These are phyloP conservation scores for Tilletia horrida DNA, from an alignment of 1,284 basidiomycete genomes.

Conservation along the genomic window DNA sequence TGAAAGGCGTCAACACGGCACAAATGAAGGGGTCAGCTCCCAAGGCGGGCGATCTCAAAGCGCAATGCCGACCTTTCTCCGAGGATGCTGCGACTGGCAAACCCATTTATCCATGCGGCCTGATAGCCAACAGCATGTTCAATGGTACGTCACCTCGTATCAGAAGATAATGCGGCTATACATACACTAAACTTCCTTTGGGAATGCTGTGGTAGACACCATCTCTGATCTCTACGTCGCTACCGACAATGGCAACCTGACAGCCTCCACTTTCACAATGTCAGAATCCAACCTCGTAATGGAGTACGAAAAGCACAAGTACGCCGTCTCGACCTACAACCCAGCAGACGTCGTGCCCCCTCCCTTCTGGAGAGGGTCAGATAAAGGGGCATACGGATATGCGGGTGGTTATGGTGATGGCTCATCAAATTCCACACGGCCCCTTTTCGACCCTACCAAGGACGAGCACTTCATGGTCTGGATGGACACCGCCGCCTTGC, in stretches of 20 bases:
- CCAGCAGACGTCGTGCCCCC: slow-evolving; percentile 74
- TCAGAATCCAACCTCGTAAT: slow-evolving; percentile 82
- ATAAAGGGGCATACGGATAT: slow-evolving; percentile 19
- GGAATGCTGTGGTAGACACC: too few relatives aligned
- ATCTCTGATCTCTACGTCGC: slow-evolving; percentile 65
- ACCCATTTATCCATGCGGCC: slow-evolving; percentile 78
- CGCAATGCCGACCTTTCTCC: slow-evolving; percentile 84
- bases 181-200: too few relatives aligned
- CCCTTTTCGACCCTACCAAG: slow-evolving; percentile 62
- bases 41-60: slow-evolving; percentile 55
- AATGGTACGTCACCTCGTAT: slow-evolving; percentile 65
- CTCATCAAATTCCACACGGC: neutral
- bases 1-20: slow-evolving; percentile 79
- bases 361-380: slow-evolving; percentile 69
- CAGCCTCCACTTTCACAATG: slow-evolving; percentile 66
- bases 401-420: neutral
- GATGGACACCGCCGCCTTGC: slow-evolving; percentile 97
- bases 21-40: slow-evolving; percentile 78
- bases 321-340: slow-evolving; percentile 57
- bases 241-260: slow-evolving; percentile 60
- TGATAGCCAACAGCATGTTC: slow-evolving; percentile 95
- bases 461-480: slow-evolving; percentile 98
- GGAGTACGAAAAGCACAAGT: slow-evolving; percentile 89
- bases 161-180: neutral
- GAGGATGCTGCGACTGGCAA: slow-evolving; percentile 33